Percentiles rank a stretch among this genome's conserved stretches.
Evolutionary conservation across 2,329 filamentous ascomycete genomes (phyloP).

Genomic region (Penicillium psychrosexuale): DNA sequence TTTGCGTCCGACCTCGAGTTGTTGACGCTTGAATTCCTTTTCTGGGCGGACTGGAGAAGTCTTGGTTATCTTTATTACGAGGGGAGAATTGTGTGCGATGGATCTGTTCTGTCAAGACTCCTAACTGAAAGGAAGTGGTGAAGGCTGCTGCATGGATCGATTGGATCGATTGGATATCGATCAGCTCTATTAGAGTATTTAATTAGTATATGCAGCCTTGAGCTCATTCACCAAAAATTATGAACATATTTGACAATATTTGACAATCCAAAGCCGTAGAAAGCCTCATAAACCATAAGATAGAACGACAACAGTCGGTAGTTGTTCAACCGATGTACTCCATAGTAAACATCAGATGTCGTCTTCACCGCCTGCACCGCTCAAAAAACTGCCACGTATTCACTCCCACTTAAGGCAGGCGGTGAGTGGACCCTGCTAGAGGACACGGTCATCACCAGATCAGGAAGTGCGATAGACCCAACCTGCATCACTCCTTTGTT

Average conservation of each 20-base stretch:
- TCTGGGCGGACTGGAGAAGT: conserved; percentile 5
- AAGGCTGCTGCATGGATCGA: conserved; percentile 9
- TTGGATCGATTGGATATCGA: conserved; percentile 12
- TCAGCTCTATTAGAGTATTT: neutral
- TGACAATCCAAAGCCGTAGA: neutral
- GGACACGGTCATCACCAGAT: conserved; percentile 42
- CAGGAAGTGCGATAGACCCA: conserved; percentile 27
- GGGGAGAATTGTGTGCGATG: conserved; percentile 4
- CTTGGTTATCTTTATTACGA: neutral
- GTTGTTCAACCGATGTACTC: neutral
- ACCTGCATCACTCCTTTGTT: conserved; percentile 26
- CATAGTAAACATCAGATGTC: neutral
- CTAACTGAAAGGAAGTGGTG: conserved; percentile 5
- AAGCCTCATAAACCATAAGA: neutral
- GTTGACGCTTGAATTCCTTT: conserved; percentile 40
- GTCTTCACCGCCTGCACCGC: conserved; percentile 19
- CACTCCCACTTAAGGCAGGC: conserved; percentile 22
- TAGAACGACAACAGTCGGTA: neutral
- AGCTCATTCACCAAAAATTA: conserved; percentile 3
- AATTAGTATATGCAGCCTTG: conserved; percentile 7
- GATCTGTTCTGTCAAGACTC: conserved; percentile 18
- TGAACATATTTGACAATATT: neutral
- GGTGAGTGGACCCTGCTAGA: conserved; percentile 29
- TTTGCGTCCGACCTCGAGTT: conserved; percentile 32
- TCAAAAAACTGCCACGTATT: conserved; percentile 8